Percentiles rank a stretch among this genome's conserved stretches.
phyloP scores from a whole-genome alignment of 257 asterid species.

The Gentiana dahurica region DNA sequence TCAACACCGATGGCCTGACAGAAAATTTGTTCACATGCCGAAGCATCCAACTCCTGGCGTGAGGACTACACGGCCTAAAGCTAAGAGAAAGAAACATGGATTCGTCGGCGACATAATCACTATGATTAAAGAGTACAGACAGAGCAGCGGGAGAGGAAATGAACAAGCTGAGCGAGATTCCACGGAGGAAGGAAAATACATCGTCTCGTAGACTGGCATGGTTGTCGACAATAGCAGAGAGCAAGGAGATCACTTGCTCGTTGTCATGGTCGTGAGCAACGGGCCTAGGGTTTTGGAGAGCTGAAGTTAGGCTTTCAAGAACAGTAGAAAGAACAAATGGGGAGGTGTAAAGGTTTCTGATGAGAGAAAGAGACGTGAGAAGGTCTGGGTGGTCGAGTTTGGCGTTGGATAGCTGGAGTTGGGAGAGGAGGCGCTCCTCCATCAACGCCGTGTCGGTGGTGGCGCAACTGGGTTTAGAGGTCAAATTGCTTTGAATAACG shows the following conservation, averaged over 20 bases:
- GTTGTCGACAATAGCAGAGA: conserved; percentile 32
- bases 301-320: conserved; percentile 28
- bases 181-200: conserved; percentile 23
- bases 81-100: conserved; percentile 51
- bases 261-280: conserved; percentile 13
- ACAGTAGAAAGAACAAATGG: conserved; percentile 32
- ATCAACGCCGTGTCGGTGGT: neutral
- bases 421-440: conserved; percentile 15
- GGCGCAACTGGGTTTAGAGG: neutral
- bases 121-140: conserved; percentile 21
- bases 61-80: conserved; percentile 31
- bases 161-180: conserved; percentile 34
- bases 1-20: conserved; percentile 57
- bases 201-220: conserved; percentile 33
- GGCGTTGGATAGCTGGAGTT: neutral
- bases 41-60: conserved; percentile 49
- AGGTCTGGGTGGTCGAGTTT: conserved; percentile 5
- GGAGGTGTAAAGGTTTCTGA: conserved; percentile 58
- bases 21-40: conserved; percentile 42
- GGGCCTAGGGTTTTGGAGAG: conserved; percentile 24
- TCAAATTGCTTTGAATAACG: too few relatives aligned
- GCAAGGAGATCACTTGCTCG: conserved; percentile 32
- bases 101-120: conserved; percentile 9
- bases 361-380: conserved; percentile 36
- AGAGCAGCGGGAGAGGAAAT: conserved; percentile 29